Evolutionary conservation across 1,139 yeast species (phyloP), one percentile per base, ranked within the genome.

Genomic region (Diutina neorugosa): DNA sequence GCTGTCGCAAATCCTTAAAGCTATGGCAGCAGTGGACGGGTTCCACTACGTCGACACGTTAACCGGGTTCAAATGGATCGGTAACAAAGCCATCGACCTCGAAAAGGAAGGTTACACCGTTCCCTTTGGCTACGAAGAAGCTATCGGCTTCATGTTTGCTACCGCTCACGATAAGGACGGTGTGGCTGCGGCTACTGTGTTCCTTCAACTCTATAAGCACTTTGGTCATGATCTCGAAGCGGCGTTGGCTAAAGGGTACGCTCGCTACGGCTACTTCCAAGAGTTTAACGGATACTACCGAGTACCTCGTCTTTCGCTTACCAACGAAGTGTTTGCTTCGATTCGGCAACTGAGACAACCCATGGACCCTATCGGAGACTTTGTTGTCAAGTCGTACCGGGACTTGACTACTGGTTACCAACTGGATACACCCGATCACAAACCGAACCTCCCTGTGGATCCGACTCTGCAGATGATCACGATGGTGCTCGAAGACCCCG

Each of bases 41-140:
- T 84, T 86, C 63, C 71, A 79, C 51, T 86, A 76, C 66, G 77
- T 72, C 51, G 98, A 93, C 57, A 91, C 98, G 0, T 72, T 93
- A 53, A 93, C 98, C 0, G 98, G 98, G 1, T 93, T 93, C 71
- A 93, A 93, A 68, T 93, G 98, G 98, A 86, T 93, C 52, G 98
- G 98, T 2, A 93, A 93, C 65, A 78, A 82, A 57, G 95, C 96
- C 1, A 80, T 85, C 42, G 87, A 84, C 25, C 70, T 87, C 55
- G 89, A 85, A 58, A 59, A 64, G 0, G 66, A 78, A 46, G 96
- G 96, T 0, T 81, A 64, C 60, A 60, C 54, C 6, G 96, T 91
- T 1, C 96, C 96, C 0, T 89, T 90, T 71, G 97, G 88, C 0
- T 93, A 79, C 63, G 98, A 93, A 65, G 98, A 93, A 63, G 98